These are phyloP conservation scores for Gentiana straminea DNA, from an alignment of 257 asterid genomes.

Conservation along the genomic window DNA sequence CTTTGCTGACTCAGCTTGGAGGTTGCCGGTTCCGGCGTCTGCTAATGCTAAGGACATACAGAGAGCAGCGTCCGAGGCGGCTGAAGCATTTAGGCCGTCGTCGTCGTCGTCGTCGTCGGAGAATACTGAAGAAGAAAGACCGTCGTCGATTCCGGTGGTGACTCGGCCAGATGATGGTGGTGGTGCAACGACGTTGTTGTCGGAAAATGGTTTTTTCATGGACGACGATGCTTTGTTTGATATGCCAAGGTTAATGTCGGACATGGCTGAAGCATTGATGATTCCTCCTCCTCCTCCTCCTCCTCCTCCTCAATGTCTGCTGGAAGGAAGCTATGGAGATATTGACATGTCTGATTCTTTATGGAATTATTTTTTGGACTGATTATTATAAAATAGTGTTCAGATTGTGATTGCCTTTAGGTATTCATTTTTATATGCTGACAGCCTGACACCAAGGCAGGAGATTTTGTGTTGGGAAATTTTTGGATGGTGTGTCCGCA, in stretches of 20 bases:
- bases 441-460: too few species aligned
- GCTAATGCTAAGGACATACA: slow-evolving; percentile 41
- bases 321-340: slow-evolving; percentile 7
- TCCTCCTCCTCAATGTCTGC: neutral
- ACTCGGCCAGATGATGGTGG: too few species aligned
- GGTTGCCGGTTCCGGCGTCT: slow-evolving; percentile 40
- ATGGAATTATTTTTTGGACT: slow-evolving; percentile 28
- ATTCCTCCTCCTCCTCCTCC: slow-evolving; percentile 50
- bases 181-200: neutral
- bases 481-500: too few species aligned
- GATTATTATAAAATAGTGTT: too few species aligned
- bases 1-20: slow-evolving; percentile 61
- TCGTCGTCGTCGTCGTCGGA: neutral
- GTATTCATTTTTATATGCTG: too few species aligned
- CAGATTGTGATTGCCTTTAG: too few species aligned
- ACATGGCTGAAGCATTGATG: slow-evolving; percentile 54
- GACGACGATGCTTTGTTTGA: slow-evolving; percentile 38
- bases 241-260: slow-evolving; percentile 28
- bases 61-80: slow-evolving; percentile 52
- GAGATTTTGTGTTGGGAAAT: too few species aligned
- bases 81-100: slow-evolving; percentile 30
- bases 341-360: slow-evolving; percentile 23
- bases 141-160: neutral
- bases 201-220: slow-evolving; percentile 14
- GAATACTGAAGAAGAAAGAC: neutral